Conservation (phyloP, 345 rosid species). For the Salix koriyanagi region DNA sequence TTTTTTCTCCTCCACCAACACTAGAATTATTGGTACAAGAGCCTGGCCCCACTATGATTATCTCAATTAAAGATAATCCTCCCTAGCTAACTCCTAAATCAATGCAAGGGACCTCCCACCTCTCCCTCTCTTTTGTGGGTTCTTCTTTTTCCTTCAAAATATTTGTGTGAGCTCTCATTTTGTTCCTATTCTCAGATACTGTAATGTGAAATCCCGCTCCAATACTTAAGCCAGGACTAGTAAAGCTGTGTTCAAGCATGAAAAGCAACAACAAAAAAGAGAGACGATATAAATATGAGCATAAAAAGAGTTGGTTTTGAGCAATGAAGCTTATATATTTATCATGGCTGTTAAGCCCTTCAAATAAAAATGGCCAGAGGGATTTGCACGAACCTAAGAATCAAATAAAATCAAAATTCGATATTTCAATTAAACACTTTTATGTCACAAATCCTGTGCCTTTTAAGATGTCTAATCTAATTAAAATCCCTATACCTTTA, state of each 20-base stretch:
- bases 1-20: background rate
- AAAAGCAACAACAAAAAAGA: too few relatives aligned
- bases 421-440: slow-evolving; percentile 19
- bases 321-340: background rate
- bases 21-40: background rate
- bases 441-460: slow-evolving; percentile 25
- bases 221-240: background rate
- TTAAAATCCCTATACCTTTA: slow-evolving; percentile 24
- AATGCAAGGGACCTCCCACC: slow-evolving; percentile 10
- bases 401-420: slow-evolving; percentile 15
- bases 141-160: background rate
- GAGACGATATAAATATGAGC: background rate
- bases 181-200: background rate
- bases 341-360: slow-evolving; percentile 19
- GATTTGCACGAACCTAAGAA: slow-evolving; percentile 10
- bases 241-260: background rate
- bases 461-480: slow-evolving; percentile 18
- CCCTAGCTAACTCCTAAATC: slow-evolving; percentile 6
- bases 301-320: background rate
- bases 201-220: background rate
- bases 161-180: background rate
- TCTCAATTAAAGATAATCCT: slow-evolving; percentile 1
- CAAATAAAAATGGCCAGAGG: slow-evolving; percentile 14
- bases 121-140: background rate
- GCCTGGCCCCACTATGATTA: background rate